These are phyloP conservation scores for Pseudogymnoascus sp. DNA, from an alignment of 2,329 filamentous ascomycete genomes.

Conservation along the genomic window DNA sequence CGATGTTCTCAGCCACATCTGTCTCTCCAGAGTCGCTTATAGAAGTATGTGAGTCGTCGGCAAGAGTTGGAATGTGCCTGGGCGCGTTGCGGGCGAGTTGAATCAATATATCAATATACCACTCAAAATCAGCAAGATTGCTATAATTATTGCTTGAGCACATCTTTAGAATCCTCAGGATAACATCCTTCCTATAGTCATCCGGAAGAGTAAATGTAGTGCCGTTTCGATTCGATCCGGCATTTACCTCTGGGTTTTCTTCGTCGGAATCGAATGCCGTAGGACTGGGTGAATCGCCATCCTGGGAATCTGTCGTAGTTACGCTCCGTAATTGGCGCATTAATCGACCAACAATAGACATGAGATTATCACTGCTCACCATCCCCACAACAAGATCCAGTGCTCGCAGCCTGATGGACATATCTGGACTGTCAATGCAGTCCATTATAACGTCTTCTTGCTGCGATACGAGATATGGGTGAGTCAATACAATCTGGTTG, in stretches of 20 bases:
- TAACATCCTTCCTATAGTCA: slow-evolving; percentile 78
- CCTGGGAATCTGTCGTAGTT: slow-evolving; percentile 41
- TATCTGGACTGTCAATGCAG: slow-evolving; percentile 91
- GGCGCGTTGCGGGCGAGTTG: slow-evolving; percentile 72
- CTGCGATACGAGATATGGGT: slow-evolving; percentile 79
- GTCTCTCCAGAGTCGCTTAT: slow-evolving; percentile 18
- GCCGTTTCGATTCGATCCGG: slow-evolving; percentile 35
- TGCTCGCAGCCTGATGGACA: slow-evolving; percentile 89
- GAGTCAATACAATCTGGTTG: slow-evolving; percentile 85
- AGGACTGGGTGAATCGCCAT: slow-evolving; percentile 22
- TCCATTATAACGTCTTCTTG: slow-evolving; percentile 96
- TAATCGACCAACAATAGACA: slow-evolving; percentile 75
- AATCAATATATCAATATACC: slow-evolving; percentile 87
- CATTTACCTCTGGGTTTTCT: slow-evolving; percentile 43
- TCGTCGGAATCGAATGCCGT: slow-evolving; percentile 44
- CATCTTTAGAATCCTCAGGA: slow-evolving; percentile 77
- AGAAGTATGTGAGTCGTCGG: slow-evolving; percentile 12
- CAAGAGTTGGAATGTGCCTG: slow-evolving; percentile 28
- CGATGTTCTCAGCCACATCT: slow-evolving; percentile 62
- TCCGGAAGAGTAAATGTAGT: slow-evolving; percentile 55
- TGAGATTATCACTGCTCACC: slow-evolving; percentile 81
- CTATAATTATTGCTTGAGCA: slow-evolving; percentile 84
- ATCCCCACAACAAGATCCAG: slow-evolving; percentile 88
- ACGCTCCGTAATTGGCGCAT: slow-evolving; percentile 76
- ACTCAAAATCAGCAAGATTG: slow-evolving; percentile 85